A percentile compares a stretch with the other conserved stretches of the same genome.
Conservation (phyloP, 345 rosid genomes). For the Gynandropsis gynandra region DNA sequence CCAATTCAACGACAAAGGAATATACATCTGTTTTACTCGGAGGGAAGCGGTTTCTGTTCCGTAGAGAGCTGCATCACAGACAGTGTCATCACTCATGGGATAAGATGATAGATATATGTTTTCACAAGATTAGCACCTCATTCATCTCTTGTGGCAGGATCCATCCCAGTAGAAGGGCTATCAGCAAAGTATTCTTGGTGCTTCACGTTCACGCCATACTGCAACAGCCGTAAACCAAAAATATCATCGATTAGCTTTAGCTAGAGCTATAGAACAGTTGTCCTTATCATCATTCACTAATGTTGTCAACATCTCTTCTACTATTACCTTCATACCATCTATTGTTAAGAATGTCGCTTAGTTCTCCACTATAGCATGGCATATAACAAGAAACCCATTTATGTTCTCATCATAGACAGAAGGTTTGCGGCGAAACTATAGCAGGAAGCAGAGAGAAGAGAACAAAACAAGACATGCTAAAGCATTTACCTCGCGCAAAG, state of each 20-base stretch:
- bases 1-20: too few relatives aligned
- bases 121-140: slow-evolving; percentile 14
- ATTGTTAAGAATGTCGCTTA: too few relatives aligned
- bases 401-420: background rate
- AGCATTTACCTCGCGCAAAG: slow-evolving; percentile 62
- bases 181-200: slow-evolving; percentile 91
- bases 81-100: background rate
- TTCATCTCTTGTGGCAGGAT: slow-evolving; percentile 58
- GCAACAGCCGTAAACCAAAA: slow-evolving; percentile 23
- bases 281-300: background rate
- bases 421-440: slow-evolving; percentile 2
- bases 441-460: background rate
- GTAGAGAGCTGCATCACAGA: slow-evolving; percentile 16
- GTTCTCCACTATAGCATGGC: too few relatives aligned
- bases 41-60: slow-evolving; percentile 9
- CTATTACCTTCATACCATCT: too few relatives aligned
- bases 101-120: background rate
- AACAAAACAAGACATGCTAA: background rate
- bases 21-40: background rate
- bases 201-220: slow-evolving; percentile 88
- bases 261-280: background rate
- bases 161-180: slow-evolving; percentile 58
- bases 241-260: slow-evolving; percentile 10
- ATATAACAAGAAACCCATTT: too few relatives aligned
- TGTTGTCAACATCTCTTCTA: background rate